Conservation (phyloP, 169 alveolate species). For the Cryptosporidium meleagridis region DNA sequence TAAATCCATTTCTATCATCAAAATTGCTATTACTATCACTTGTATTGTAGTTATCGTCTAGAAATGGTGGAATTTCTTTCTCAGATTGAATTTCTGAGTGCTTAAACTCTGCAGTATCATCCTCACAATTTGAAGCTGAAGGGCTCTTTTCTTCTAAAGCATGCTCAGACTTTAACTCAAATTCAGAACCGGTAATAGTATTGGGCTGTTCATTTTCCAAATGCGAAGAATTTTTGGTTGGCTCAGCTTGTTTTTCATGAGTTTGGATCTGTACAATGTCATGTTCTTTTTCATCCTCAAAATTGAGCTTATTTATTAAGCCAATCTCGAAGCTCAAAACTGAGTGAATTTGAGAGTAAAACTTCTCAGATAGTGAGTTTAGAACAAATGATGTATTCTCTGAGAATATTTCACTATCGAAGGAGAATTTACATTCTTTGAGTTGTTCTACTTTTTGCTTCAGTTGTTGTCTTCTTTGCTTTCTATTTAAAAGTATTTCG, state of each 20-base stretch:
- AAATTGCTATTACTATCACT: not conserved
- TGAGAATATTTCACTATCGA: not conserved
- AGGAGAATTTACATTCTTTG: conserved; percentile 27
- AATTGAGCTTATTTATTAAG: not conserved
- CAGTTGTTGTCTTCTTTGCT: conserved; percentile 2
- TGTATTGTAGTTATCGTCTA: not conserved
- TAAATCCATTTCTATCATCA: not conserved
- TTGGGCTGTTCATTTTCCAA: not conserved
- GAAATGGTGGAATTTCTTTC: not conserved
- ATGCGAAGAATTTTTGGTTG: not conserved
- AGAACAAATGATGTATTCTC: not conserved
- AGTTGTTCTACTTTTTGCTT: conserved; percentile 6
- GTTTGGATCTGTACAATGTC: not conserved
- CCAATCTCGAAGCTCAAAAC: conserved; percentile 32
- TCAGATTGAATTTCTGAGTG: not conserved
- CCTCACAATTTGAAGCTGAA: not conserved
- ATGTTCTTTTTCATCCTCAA: conserved; percentile 14
- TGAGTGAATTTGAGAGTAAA: conserved; percentile 22
- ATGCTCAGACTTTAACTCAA: not conserved
- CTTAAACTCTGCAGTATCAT: not conserved
- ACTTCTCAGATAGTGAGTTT: not conserved
- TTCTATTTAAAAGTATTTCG: conserved; percentile 21
- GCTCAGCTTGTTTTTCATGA: not conserved
- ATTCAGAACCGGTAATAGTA: not conserved
- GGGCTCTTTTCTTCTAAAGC: not conserved